Evolutionary conservation across 2,329 filamentous ascomycete species (phyloP).

Genomic region (Aspergillus candidus): DNA sequence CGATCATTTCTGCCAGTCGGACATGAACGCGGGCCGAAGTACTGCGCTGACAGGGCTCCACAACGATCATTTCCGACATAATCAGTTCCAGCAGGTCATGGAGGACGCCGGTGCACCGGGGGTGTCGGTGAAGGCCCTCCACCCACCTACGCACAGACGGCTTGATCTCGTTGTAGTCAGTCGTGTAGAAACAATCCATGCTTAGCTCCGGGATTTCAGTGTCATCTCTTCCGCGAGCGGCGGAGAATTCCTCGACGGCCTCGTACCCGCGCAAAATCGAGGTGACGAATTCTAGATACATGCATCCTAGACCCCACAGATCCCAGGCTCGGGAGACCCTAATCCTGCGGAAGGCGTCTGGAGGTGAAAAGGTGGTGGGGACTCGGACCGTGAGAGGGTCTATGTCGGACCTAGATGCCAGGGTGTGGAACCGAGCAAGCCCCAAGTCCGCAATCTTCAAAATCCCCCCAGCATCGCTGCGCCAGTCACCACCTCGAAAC

Average conservation of each 20-base stretch:
- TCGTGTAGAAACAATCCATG: conserved; percentile 7
- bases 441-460: conserved; percentile 34
- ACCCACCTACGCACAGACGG: conserved; percentile 6
- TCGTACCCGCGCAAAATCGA: conserved; percentile 27
- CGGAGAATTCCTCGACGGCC: conserved; percentile 3
- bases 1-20: too few relatives aligned
- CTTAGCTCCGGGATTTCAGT: not conserved
- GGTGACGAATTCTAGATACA: conserved; percentile 34
- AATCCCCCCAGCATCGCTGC: conserved; percentile 8
- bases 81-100: conserved; percentile 6
- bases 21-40: too few relatives aligned
- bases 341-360: conserved; percentile 28
- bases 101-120: conserved; percentile 1
- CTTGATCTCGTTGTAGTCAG: not conserved
- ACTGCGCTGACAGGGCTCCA: not conserved
- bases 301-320: conserved; percentile 33
- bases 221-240: conserved; percentile 1
- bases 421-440: conserved; percentile 27
- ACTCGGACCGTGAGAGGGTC: conserved; percentile 12
- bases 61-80: conserved; percentile 6
- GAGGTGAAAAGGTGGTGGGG: conserved; percentile 34
- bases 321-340: conserved; percentile 8
- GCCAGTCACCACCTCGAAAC: conserved; percentile 9
- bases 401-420: conserved; percentile 24
- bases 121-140: not conserved